phyloP scores from a whole-genome alignment of 2,329 filamentous ascomycete species.

The Apiospora pterosperma region DNA sequence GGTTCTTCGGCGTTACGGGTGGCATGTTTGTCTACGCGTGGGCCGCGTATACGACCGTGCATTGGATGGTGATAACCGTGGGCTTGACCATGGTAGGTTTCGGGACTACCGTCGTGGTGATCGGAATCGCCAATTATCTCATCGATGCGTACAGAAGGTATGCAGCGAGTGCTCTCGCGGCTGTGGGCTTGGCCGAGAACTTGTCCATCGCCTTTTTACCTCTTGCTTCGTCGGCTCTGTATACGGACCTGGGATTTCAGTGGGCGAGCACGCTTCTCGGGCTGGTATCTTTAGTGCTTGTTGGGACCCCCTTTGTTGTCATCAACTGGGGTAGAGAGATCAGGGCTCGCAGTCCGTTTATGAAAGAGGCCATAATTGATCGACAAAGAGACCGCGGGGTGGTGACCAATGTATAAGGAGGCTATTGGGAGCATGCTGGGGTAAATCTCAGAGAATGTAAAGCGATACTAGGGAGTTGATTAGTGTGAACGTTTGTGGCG shows the following conservation, averaged over 20 bases:
- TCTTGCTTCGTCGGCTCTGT: slow-evolving; percentile 36
- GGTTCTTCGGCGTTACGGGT: slow-evolving; percentile 20
- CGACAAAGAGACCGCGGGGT: not conserved
- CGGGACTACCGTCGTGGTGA: slow-evolving; percentile 43
- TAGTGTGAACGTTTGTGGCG: too few relatives aligned
- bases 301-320: slow-evolving; percentile 41
- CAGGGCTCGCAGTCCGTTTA: not conserved
- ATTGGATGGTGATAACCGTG: slow-evolving; percentile 44
- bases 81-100: slow-evolving; percentile 45
- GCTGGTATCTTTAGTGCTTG: slow-evolving; percentile 38
- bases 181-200: slow-evolving; percentile 46
- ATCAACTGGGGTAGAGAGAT: slow-evolving; percentile 26
- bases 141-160: slow-evolving; percentile 47
- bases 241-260: slow-evolving; percentile 41
- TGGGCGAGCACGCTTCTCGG: slow-evolving; percentile 46
- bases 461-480: too few relatives aligned
- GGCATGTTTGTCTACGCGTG: slow-evolving; percentile 51
- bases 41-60: slow-evolving; percentile 38
- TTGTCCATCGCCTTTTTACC: slow-evolving; percentile 35
- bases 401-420: not conserved
- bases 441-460: too few relatives aligned
- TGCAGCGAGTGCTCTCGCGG: slow-evolving; percentile 45
- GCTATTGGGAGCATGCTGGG: too few relatives aligned
- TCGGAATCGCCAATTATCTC: slow-evolving; percentile 44
- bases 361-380: not conserved